Evolutionary conservation across 768 basidiomycete genomes (phyloP).

Genomic region (Trametes cinnabarina): DNA sequence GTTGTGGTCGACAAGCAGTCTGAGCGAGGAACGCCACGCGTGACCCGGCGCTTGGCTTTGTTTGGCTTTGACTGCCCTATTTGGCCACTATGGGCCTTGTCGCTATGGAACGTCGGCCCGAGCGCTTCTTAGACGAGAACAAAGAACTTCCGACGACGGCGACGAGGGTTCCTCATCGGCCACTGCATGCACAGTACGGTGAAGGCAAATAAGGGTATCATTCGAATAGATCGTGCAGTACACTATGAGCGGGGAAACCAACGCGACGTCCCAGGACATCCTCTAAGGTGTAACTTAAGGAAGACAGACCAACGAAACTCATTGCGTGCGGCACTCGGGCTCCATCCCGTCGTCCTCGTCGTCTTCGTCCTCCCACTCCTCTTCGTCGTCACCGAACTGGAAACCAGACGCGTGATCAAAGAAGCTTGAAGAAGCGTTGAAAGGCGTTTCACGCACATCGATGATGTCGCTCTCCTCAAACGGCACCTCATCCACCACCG

Average conservation of each 20-base stretch:
- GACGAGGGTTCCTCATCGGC: neutral
- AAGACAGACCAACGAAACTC: neutral
- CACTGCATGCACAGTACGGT: neutral
- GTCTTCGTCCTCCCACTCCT: conserved; percentile 68
- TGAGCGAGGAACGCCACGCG: conserved; percentile 4
- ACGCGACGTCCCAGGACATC: conserved; percentile 1
- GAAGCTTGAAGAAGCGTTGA: conserved; percentile 70
- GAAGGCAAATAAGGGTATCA: conserved; percentile 4
- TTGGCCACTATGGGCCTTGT: conserved; percentile 10
- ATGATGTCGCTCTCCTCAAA: conserved; percentile 77
- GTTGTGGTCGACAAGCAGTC: conserved; percentile 14
- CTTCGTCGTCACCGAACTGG: conserved; percentile 72
- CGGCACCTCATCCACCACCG: conserved; percentile 63
- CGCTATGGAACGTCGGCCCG: neutral
- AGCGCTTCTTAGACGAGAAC: neutral
- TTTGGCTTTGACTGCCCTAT: conserved; percentile 8
- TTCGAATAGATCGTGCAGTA: conserved; percentile 12
- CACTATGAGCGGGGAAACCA: neutral
- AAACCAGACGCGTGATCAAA: conserved; percentile 63
- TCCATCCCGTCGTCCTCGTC: conserved; percentile 52
- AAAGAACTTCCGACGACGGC: neutral
- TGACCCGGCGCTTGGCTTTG: conserved; percentile 10
- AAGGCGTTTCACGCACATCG: conserved; percentile 81
- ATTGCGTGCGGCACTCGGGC: conserved; percentile 20
- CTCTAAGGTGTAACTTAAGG: neutral